A percentile compares a stretch with the other conserved stretches of the same genome.
Conservation (phyloP, 2,329 filamentous ascomycete genomes). For the Colletotrichum sp. region DNA sequence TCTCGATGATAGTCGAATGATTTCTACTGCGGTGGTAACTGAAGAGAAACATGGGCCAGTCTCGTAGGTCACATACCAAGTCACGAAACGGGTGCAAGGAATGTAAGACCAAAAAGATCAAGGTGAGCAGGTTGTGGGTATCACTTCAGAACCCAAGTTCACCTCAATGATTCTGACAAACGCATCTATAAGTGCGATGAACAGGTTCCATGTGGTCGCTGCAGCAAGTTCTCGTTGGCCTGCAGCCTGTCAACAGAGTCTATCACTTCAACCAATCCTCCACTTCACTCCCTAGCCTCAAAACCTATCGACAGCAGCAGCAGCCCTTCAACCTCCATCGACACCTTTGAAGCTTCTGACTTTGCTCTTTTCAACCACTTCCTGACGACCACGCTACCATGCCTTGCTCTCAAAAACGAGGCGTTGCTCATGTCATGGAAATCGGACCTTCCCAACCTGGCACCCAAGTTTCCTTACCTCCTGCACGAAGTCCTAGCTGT, state of each 20-base stretch:
- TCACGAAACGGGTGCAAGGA: not conserved
- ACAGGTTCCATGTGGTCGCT: not conserved
- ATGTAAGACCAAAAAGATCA: not conserved
- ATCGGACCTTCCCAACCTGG: not conserved
- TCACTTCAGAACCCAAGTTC: not conserved
- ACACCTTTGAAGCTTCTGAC: not conserved
- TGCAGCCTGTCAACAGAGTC: not conserved
- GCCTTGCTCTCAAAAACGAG: not conserved
- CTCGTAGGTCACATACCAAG: not conserved
- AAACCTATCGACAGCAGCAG: not conserved
- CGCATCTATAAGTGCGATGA: not conserved
- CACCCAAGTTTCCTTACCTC: not conserved
- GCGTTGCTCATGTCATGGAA: not conserved
- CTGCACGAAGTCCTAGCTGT: not conserved
- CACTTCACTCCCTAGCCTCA: not conserved
- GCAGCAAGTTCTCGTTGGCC: not conserved
- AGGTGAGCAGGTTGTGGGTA: not conserved
- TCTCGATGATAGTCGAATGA: not conserved
- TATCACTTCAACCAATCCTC: fast-evolving
- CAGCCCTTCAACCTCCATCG: too few relatives aligned
- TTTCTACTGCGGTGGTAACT: fast-evolving
- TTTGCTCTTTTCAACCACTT: not conserved
- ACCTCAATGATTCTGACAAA: not conserved
- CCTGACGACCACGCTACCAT: not conserved
- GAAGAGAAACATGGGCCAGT: not conserved